These are phyloP conservation scores for Biancaea sappan DNA, from an alignment of 306 rosid species.

Conservation along the genomic window DNA sequence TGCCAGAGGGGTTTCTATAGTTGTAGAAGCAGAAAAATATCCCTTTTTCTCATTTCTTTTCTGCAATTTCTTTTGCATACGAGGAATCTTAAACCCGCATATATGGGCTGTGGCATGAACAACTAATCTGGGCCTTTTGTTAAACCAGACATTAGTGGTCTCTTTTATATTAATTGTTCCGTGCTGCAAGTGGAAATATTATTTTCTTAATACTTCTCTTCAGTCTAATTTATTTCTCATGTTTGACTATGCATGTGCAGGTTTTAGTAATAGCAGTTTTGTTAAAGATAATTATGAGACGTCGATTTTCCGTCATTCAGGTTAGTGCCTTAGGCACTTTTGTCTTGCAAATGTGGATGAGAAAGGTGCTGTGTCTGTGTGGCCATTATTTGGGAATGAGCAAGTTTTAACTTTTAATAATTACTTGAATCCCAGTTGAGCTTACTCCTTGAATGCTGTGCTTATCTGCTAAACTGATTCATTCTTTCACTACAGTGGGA, in stretches of 20 bases:
- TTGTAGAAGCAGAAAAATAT: background rate
- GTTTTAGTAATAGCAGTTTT: conserved; percentile 98
- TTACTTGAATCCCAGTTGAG: conserved; percentile 19
- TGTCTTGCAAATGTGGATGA: conserved; percentile 10
- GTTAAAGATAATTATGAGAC: conserved; percentile 90
- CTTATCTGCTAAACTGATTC: conserved; percentile 27
- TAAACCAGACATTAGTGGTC: background rate
- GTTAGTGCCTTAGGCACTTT: conserved; percentile 44
- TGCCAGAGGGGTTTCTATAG: background rate
- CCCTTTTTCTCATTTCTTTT: background rate
- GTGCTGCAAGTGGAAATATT: conserved; percentile 18
- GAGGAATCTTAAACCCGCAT: background rate
- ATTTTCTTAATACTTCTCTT: conserved; percentile 30
- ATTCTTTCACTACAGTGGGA: conserved; percentile 73
- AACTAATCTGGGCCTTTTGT: background rate
- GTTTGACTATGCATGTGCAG: conserved; percentile 51
- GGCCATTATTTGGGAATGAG: conserved; percentile 13
- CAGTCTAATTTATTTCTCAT: conserved; percentile 35
- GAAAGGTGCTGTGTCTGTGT: background rate
- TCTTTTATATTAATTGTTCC: conserved; percentile 13
- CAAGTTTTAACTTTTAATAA: conserved; percentile 18
- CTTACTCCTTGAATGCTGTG: conserved; percentile 1
- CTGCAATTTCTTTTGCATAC: background rate
- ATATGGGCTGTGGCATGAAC: background rate
- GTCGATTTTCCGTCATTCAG: conserved; percentile 93